Base-by-base conservation (phyloP, 805 yeast genomes). In the Saccharomyces jurei region DNA sequence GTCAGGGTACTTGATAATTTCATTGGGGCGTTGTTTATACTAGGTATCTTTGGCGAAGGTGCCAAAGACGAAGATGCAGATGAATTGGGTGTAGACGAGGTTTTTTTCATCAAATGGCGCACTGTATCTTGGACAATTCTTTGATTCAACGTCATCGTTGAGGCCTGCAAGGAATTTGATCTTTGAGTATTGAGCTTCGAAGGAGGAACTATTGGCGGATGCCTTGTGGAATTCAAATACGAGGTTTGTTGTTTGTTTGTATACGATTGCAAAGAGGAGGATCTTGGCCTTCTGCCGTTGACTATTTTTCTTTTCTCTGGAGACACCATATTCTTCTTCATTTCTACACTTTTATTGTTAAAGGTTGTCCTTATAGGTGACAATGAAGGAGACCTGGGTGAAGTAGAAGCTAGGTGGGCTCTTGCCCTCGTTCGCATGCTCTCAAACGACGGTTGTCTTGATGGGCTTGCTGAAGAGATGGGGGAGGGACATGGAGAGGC, bases 201-300 rank as follows among this genome's bases (percentile, higher is more conserved):
- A 21, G 32, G 41, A 44, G 49, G 6, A 27, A 36, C 13, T 49
- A 27, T 26, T n/a, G 46, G 46, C 44, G 50, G 32, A 22, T n/a
- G 36, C 26, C n/a, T 48, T 46, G 48, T 48, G 28, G 29, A 46
- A 27, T 26, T 50, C 28, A 21, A 27, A 17, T 21, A 29, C 22
- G 44, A 26, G 14, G 22, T 28, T 11, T 55, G 44, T 22, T 49
- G 31, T 30, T 49, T 32, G 44, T 53, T 54, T 29, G 63, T 36
- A 17, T 36, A 52, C 4, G 71, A 59, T 54, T 69, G 72, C 28
- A 69, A 58, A 3, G 74, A 70, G 1, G 71, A 61, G 8, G 74
- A 68, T 50, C 73, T 63, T 27, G 66, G 62, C 46, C 71, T 59
- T 13, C 62, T 59, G 14, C 52, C 54, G 31, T 41, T 52, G 46